Percentiles rank a stretch among this genome's conserved stretches.
These are phyloP conservation scores for Citrullus amarus DNA, from an alignment of 306 rosid species.

Conservation along the genomic window DNA sequence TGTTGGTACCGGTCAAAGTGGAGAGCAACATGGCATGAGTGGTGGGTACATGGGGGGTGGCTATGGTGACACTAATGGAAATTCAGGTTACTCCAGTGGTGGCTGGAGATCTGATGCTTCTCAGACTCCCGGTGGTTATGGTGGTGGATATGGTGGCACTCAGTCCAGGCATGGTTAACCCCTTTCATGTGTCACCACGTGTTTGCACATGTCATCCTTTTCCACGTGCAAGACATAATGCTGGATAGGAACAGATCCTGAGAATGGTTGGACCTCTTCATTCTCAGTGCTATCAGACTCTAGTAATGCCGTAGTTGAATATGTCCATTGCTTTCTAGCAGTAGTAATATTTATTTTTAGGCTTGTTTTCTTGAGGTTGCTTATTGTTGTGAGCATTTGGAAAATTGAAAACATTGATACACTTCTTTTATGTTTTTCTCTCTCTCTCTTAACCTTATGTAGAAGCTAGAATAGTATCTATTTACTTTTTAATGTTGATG, in stretches of 20 bases:
- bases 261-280: constrained; percentile 20
- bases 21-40: constrained; percentile 33
- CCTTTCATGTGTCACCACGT: background rate
- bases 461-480: constrained; percentile 9
- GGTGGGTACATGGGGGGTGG: constrained; percentile 39
- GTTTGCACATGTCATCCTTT: constrained; percentile 12
- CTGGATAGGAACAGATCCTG: constrained; percentile 10
- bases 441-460: background rate
- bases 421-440: background rate
- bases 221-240: constrained; percentile 4
- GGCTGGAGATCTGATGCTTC: constrained; percentile 51
- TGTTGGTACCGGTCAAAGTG: constrained; percentile 20
- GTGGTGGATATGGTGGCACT: constrained; percentile 34
- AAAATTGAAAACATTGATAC: constrained; percentile 12
- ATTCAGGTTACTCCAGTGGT: constrained; percentile 32
- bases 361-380: constrained; percentile 24
- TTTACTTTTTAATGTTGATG: constrained; percentile 11
- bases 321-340: constrained; percentile 16
- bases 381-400: constrained; percentile 20
- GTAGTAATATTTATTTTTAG: constrained; percentile 18
- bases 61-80: constrained; percentile 37
- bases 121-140: constrained; percentile 27
- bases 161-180: constrained; percentile 40
- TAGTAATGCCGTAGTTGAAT: constrained; percentile 24
- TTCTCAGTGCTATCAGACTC: constrained; percentile 24